A percentile compares a stretch with the other conserved stretches of the same genome.
Conservation (phyloP, 2,329 filamentous ascomycete species). For the Diaporthe caulivora region DNA sequence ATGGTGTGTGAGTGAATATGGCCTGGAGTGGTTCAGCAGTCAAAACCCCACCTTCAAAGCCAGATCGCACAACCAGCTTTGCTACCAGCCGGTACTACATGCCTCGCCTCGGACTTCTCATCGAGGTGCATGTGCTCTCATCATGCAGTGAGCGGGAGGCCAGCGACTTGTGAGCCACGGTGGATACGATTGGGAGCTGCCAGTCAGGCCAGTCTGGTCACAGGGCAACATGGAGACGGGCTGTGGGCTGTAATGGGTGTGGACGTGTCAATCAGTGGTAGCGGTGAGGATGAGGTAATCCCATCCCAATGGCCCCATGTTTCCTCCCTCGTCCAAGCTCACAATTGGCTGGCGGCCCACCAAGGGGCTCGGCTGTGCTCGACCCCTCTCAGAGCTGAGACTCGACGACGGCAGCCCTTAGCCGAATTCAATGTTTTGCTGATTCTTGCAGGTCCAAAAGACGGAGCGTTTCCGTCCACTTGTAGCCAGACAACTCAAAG, state of each 20-base stretch:
- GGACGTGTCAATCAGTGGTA: neutral
- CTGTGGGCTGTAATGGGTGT: neutral
- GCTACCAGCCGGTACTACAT: too few relatives aligned
- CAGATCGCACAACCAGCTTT: too few relatives aligned
- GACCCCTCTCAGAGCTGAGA: constrained; percentile 15
- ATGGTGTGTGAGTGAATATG: too few relatives aligned
- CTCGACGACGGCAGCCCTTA: constrained; percentile 13
- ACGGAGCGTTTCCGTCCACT: constrained; percentile 6
- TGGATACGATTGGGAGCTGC: neutral
- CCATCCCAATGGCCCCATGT: neutral
- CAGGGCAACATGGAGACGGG: neutral
- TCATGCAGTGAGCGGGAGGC: too few relatives aligned
- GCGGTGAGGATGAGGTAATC: constrained; percentile 26
- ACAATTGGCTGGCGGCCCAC: constrained; percentile 22
- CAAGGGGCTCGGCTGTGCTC: constrained; percentile 21
- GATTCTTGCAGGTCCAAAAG: neutral
- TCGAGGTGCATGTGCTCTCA: neutral
- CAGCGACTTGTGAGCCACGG: neutral
- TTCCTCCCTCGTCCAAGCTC: neutral
- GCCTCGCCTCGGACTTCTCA: too few relatives aligned
- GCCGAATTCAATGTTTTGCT: neutral
- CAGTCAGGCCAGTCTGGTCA: neutral
- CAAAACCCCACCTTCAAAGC: too few relatives aligned
- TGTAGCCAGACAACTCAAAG: neutral
- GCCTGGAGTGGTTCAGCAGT: too few relatives aligned